Percentiles rank a stretch among this genome's conserved stretches.
phyloP scores from a whole-genome alignment of 2,329 filamentous ascomycete species.

The Penicillium sp. region DNA sequence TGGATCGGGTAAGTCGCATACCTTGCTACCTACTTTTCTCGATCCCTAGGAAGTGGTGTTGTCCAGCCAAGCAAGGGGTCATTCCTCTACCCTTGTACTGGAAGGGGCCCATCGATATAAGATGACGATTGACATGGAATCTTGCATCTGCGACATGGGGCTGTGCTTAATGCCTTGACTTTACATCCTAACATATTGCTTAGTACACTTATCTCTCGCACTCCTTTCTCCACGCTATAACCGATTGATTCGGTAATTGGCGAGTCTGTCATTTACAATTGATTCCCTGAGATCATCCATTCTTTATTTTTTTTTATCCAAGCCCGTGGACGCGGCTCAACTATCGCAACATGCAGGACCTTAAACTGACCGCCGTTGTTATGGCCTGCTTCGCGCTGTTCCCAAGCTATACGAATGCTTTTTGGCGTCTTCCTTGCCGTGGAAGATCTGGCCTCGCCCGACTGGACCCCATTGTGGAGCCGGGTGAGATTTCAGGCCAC shows the following conservation, averaged over 20 bases:
- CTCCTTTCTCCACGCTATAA: constrained; percentile 3
- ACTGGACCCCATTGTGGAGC: constrained; percentile 72
- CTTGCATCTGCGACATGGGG: constrained; percentile 6
- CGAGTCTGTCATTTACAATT: constrained; percentile 12
- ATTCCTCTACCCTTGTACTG: constrained; percentile 10
- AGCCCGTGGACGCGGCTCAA: constrained; percentile 15
- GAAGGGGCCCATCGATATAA: constrained; percentile 15
- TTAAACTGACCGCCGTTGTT: constrained; percentile 17
- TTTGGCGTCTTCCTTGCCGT: constrained; percentile 88
- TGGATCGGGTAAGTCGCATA: constrained; percentile 19
- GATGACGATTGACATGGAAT: constrained; percentile 13
- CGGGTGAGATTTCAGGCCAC: constrained; percentile 60
- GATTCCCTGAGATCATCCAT: constrained; percentile 1
- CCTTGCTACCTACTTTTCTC: constrained; percentile 3
- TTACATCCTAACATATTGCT: constrained; percentile 4
- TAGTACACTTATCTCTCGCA: neutral
- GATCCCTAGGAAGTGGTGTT: constrained; percentile 3
- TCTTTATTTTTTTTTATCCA: constrained; percentile 10
- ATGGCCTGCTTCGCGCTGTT: constrained; percentile 31
- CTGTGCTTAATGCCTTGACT: constrained; percentile 2
- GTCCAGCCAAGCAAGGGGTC: constrained; percentile 20
- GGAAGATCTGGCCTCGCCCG: constrained; percentile 66
- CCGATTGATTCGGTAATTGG: constrained; percentile 23
- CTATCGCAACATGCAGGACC: constrained; percentile 18
- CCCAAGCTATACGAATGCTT: constrained; percentile 55